Conservation (phyloP, 345 rosid genomes). For the Citrus hindsii region DNA sequence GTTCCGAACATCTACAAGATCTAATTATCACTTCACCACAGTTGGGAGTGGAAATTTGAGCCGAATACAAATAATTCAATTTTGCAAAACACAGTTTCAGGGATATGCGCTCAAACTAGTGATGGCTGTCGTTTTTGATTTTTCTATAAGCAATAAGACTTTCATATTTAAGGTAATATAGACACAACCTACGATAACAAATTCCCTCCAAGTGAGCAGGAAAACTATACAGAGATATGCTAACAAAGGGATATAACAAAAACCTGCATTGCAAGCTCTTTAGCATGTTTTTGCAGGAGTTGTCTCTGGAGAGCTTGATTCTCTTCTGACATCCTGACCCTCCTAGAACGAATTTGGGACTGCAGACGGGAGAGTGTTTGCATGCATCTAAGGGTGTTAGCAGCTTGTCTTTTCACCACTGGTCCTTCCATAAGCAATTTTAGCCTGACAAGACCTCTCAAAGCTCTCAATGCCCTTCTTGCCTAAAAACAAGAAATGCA, state of each 20-base stretch:
- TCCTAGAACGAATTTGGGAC: constrained; percentile 74
- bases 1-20: neutral
- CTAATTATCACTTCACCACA: neutral
- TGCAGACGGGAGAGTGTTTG: constrained; percentile 88
- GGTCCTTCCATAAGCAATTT: constrained; percentile 81
- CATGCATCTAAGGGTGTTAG: constrained; percentile 74
- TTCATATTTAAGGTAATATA: neutral
- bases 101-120: neutral
- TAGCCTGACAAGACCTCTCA: constrained; percentile 84
- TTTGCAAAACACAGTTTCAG: neutral
- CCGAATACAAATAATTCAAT: neutral
- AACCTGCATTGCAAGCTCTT: constrained; percentile 78
- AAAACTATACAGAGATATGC: neutral
- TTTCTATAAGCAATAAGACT: neutral
- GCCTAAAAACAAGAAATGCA: constrained; percentile 48
- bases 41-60: neutral
- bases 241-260: constrained; percentile 2
- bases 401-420: constrained; percentile 78
- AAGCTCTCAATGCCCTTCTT: constrained; percentile 73
- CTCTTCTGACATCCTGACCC: constrained; percentile 86
- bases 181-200: neutral
- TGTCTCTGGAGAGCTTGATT: constrained; percentile 89
- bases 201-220: neutral
- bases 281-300: constrained; percentile 84
- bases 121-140: neutral